Conservation (phyloP, 345 rosid species). For the Trapa bicornis region DNA sequence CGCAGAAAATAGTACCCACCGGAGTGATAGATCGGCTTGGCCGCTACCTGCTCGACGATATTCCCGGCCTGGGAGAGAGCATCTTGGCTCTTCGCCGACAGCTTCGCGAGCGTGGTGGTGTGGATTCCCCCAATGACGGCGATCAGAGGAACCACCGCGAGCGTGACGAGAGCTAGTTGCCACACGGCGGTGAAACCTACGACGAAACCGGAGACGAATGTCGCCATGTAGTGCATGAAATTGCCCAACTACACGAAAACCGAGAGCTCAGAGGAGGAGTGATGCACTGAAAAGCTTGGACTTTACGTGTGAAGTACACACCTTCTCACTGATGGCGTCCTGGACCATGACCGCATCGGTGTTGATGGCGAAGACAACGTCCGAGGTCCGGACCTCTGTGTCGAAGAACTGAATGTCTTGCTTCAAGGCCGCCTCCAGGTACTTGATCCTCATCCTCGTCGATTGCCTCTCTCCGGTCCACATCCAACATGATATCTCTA, state of each 20-base stretch:
- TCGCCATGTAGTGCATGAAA: slow-evolving; percentile 88
- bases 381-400: slow-evolving; percentile 89
- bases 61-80: slow-evolving; percentile 90
- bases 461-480: slow-evolving; percentile 99
- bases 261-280: slow-evolving; percentile 1
- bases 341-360: slow-evolving; percentile 93
- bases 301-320: slow-evolving; percentile 12
- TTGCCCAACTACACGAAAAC: slow-evolving; percentile 65
- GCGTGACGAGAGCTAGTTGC: slow-evolving; percentile 89
- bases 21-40: neutral
- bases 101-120: slow-evolving; percentile 63
- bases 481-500: slow-evolving; percentile 99
- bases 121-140: slow-evolving; percentile 87
- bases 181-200: slow-evolving; percentile 98
- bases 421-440: slow-evolving; percentile 83
- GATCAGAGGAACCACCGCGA: slow-evolving; percentile 93
- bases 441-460: slow-evolving; percentile 95
- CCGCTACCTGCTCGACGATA: slow-evolving; percentile 74
- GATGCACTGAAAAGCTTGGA: neutral
- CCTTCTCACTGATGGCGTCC: slow-evolving; percentile 99
- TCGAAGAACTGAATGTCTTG: slow-evolving; percentile 92
- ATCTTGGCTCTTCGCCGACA: slow-evolving; percentile 68
- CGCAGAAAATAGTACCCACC: slow-evolving; percentile 3
- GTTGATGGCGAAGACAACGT: slow-evolving; percentile 79
- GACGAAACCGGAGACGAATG: slow-evolving; percentile 86